Conservation (phyloP, 495 filamentous ascomycete species). For the Xylaria cubensis region DNA sequence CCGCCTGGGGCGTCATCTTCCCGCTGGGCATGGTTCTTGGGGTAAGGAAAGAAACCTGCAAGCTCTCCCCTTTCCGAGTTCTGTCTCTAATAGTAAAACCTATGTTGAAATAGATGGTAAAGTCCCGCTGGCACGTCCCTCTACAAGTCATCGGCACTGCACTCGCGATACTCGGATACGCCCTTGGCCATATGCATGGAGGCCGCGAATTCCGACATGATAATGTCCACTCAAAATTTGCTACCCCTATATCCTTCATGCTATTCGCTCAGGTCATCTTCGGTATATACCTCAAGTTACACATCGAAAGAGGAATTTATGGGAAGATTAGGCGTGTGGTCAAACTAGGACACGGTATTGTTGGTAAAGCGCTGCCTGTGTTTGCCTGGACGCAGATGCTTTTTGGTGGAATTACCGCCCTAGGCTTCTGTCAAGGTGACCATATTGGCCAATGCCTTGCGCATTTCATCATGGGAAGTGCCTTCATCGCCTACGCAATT, state of each 20-base stretch:
- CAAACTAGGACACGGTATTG: constrained; percentile 75
- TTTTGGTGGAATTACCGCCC: constrained; percentile 89
- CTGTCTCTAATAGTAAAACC: constrained; percentile 14
- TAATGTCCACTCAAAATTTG: constrained; percentile 85
- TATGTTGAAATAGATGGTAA: constrained; percentile 68
- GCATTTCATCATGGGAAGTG: constrained; percentile 98
- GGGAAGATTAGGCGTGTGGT: constrained; percentile 75
- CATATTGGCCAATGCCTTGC: constrained; percentile 93
- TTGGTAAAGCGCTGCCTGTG: constrained; percentile 87
- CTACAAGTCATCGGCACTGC: constrained; percentile 76
- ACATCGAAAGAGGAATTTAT: constrained; percentile 83
- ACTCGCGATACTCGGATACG: constrained; percentile 83
- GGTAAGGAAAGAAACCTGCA: constrained; percentile 56
- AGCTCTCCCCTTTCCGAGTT: background rate
- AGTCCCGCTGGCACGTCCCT: constrained; percentile 94
- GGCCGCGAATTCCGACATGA: constrained; percentile 80
- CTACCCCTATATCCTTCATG: constrained; percentile 77
- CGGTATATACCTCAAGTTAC: constrained; percentile 87
- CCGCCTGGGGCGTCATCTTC: constrained; percentile 89
- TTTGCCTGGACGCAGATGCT: constrained; percentile 94
- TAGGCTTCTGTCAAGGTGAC: constrained; percentile 94
- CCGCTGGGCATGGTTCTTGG: constrained; percentile 96
- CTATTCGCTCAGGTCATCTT: constrained; percentile 77
- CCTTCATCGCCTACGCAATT: constrained; percentile 94
- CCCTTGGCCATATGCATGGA: constrained; percentile 88